phyloP scores from a whole-genome alignment of 495 filamentous ascomycete genomes.

The Wilcoxina mikolae region DNA sequence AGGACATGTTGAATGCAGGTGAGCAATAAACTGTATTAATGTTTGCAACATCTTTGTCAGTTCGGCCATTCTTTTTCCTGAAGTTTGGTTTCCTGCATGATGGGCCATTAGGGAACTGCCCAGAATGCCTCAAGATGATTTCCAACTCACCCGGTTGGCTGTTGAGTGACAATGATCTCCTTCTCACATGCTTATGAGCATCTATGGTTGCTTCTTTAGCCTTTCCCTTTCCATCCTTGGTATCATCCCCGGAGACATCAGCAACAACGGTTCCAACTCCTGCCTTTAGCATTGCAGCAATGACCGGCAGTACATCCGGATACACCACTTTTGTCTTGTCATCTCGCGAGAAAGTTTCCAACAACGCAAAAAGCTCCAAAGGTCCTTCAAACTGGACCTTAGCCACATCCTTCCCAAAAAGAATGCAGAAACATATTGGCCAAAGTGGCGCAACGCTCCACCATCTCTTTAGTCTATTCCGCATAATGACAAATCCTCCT shows the following conservation, averaged over 20 bases:
- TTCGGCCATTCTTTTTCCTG: conserved; percentile 36
- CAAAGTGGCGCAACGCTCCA: conserved; percentile 77
- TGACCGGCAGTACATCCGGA: conserved; percentile 64
- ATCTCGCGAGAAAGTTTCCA: conserved; percentile 48
- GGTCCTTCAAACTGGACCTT: conserved; percentile 55
- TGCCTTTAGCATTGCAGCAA: conserved; percentile 75
- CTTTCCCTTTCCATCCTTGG: conserved; percentile 3
- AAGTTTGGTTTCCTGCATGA: conserved; percentile 11
- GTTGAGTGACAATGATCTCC: conserved; percentile 23
- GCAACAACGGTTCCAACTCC: conserved; percentile 45
- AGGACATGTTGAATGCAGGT: conserved; percentile 56
- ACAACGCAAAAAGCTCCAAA: conserved; percentile 56
- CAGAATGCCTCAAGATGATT: neutral
- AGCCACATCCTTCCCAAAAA: conserved; percentile 71
- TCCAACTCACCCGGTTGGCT: conserved; percentile 9
- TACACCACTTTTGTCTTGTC: conserved; percentile 47
- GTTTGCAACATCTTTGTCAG: conserved; percentile 48
- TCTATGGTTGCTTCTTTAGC: neutral
- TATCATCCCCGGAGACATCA: conserved; percentile 40
- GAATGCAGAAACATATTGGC: conserved; percentile 76
- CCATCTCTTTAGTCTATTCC: conserved; percentile 65
- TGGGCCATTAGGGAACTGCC: neutral
- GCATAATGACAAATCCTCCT: conserved; percentile 74
- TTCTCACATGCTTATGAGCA: conserved; percentile 4
- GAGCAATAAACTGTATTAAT: conserved; percentile 62